Base-by-base conservation (phyloP, 2,329 filamentous ascomycete species). In the Mycogone perniciosa region DNA sequence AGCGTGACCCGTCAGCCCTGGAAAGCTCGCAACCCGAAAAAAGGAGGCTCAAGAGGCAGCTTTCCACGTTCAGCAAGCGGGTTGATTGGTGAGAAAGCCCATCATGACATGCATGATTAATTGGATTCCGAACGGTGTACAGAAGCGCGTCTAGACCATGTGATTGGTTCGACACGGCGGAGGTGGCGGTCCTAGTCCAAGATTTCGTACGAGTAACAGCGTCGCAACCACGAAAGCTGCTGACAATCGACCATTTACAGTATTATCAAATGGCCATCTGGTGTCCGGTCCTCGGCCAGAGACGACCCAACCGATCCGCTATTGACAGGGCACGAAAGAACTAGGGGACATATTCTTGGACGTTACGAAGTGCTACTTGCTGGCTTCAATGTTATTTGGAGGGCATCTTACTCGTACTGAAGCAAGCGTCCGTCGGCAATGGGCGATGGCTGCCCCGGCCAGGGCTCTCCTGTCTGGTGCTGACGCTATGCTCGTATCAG, bases 21-120 rank as follows among this genome's bases (percentile, higher is more conserved):
- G 31, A 34, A 39, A 39, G n/a, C 46, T 48, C 10, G 6, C 20
- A 11, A 30, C 29, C 31, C 31, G 33, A 33, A 7, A 38, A 20
- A 20, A 26, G 40, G 42, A 35, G 35, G 40, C 42, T 42, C 48
- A 34, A 45, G 48, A 50, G 41, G 48, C 42, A 46, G 49, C 44
- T 40, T 41, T 40, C 38, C 34, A 33, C 43, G 45, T 35, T 40
- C 33, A 42, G 46, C 44, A 46, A 43, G 13, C 39, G 33, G 39
- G 46, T 35, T 57, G 51, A 54, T 54, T 50, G 44, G 38, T 46
- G 55, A 41, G 48, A 41, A 34, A 50, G 52, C 50, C 52, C 40
- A 49, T 55, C 54, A 56, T 60, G 58, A 60, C 59, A 62, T 60
- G 54, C 52, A 57, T 54, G 40, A 40, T 8, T 50, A 34, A 56